A percentile compares a stretch with the other conserved stretches of the same genome.
Conservation (phyloP, 1,284 basidiomycete species). For the Ceratobasidium sp. region DNA sequence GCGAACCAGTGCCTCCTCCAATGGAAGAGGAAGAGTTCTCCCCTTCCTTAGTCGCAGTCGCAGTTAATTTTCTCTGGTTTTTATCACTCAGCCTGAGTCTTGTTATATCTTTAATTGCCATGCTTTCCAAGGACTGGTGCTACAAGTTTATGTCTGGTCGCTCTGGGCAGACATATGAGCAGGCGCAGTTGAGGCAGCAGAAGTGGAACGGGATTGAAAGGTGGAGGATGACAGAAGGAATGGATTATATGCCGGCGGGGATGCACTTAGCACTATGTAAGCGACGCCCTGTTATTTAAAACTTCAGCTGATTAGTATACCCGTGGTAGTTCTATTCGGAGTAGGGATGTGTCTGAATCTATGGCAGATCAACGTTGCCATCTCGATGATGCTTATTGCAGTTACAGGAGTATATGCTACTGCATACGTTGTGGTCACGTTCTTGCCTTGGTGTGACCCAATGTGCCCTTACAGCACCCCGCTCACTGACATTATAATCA, state of each 20-base stretch:
- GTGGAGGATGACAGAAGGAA: not conserved
- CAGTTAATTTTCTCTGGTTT: constrained; percentile 1
- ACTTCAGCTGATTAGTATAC: not conserved
- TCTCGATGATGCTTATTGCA: not conserved
- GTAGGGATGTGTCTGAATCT: not conserved
- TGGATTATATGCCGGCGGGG: not conserved
- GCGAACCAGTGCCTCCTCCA: not conserved
- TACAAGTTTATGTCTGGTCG: constrained; percentile 13
- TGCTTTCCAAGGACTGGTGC: constrained; percentile 26
- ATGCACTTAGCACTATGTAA: constrained; percentile 18
- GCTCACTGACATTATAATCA: not conserved
- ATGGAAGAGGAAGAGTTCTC: not conserved
- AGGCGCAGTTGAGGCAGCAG: not conserved
- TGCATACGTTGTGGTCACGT: not conserved
- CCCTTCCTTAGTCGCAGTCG: not conserved
- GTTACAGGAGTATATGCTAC: not conserved
- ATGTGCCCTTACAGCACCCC: constrained; percentile 2
- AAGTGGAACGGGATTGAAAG: not conserved
- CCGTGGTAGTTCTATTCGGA: not conserved
- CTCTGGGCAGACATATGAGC: not conserved
- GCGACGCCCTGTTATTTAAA: not conserved
- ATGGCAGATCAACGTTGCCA: not conserved
- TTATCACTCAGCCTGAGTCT: constrained; percentile 17
- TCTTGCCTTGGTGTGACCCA: not conserved
- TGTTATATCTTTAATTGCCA: not conserved